phyloP scores from a whole-genome alignment of 345 rosid genomes.

The Pistacia vera region DNA sequence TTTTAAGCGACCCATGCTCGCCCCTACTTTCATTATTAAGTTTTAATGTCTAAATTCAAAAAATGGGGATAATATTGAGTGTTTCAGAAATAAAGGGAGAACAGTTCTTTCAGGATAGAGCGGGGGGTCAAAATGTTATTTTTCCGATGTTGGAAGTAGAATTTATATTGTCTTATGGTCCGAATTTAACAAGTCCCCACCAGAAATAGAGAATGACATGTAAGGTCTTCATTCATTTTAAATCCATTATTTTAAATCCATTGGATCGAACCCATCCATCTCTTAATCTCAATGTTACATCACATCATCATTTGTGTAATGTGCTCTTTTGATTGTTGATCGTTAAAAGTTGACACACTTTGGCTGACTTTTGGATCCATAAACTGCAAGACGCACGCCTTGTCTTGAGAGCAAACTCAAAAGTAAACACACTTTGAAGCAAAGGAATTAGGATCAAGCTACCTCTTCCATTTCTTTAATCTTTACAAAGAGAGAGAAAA shows the following conservation, averaged over 20 bases:
- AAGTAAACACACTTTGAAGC: not conserved
- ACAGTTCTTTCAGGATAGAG: too few relatives aligned
- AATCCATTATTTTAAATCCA: not conserved
- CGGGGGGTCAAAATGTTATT: too few relatives aligned
- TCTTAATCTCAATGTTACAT: not conserved
- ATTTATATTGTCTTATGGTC: not conserved
- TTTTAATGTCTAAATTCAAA: too few relatives aligned
- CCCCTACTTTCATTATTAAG: too few relatives aligned
- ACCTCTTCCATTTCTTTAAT: not conserved
- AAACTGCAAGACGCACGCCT: not conserved
- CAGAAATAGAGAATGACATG: not conserved
- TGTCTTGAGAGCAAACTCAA: not conserved
- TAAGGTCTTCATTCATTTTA: not conserved
- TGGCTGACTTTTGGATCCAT: not conserved
- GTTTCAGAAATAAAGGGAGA: too few relatives aligned
- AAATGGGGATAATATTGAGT: too few relatives aligned
- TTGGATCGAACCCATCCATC: not conserved
- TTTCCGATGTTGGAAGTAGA: too few relatives aligned
- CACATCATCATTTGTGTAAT: not conserved
- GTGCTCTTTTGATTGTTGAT: not conserved
- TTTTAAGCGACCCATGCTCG: too few relatives aligned
- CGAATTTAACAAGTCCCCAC: not conserved
- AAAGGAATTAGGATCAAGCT: not conserved
- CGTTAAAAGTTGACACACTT: not conserved
- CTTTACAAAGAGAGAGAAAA: not conserved